Conservation (phyloP, 345 rosid genomes). For the Populus tremula region DNA sequence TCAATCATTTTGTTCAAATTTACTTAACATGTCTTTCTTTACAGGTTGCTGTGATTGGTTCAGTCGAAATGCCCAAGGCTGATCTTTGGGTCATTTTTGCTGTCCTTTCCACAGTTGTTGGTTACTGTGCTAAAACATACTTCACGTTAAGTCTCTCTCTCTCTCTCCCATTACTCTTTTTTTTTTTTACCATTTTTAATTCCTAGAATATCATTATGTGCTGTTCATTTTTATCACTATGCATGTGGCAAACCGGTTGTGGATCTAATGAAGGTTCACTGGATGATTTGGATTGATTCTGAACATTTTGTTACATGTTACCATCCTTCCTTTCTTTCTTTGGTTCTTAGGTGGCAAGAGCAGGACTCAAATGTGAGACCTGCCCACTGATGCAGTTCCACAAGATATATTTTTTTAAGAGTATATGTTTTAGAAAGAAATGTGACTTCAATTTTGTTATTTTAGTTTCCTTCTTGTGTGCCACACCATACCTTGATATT, state of each 20-base stretch:
- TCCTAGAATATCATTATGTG: neutral
- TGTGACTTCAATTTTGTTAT: neutral
- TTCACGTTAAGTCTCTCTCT: slow-evolving; percentile 71
- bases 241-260: neutral
- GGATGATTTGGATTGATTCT: neutral
- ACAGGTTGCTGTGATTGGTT: slow-evolving; percentile 79
- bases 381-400: neutral
- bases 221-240: neutral
- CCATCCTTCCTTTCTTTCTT: neutral
- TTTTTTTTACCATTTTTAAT: neutral
- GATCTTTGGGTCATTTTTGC: slow-evolving; percentile 91
- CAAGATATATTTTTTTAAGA: neutral
- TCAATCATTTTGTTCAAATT: slow-evolving; percentile 1
- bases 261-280: neutral
- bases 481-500: neutral
- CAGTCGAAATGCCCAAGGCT: slow-evolving; percentile 71
- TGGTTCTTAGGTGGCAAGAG: neutral
- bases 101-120: slow-evolving; percentile 78
- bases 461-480: neutral
- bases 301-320: neutral
- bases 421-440: neutral
- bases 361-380: neutral
- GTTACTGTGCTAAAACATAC: slow-evolving; percentile 94
- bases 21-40: slow-evolving; percentile 12
- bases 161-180: neutral